Evolutionary conservation across 257 asterid genomes (phyloP).

Genomic region (Vinca minor): DNA sequence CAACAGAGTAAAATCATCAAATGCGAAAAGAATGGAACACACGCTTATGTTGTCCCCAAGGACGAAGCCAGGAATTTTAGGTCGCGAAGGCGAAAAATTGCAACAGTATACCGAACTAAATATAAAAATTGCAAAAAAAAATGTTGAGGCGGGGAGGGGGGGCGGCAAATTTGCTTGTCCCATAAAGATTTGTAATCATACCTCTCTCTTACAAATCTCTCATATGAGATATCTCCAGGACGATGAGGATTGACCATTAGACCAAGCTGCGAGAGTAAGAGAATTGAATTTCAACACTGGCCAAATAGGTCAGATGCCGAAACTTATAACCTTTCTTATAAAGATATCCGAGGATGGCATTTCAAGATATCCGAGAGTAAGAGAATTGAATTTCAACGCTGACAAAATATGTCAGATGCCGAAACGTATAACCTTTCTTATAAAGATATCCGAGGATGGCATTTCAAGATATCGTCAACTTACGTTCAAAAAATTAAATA

Average conservation of each 20-base stretch:
- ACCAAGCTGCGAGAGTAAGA: conserved; percentile 60
- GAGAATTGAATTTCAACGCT: conserved; percentile 13
- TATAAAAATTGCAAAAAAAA: too few species aligned
- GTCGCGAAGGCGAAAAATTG: too few species aligned
- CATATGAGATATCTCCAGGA: conserved; percentile 94
- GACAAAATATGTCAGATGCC: not conserved
- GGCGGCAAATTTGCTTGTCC: too few species aligned
- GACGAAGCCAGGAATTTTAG: too few species aligned
- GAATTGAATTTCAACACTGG: conserved; percentile 6
- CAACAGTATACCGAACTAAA: too few species aligned
- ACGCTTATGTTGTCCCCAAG: not conserved
- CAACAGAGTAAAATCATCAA: not conserved
- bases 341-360: not conserved
- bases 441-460: not conserved
- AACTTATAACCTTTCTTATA: not conserved
- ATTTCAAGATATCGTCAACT: not conserved
- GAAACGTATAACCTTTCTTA: not conserved
- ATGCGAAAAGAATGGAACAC: not conserved
- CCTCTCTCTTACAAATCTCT: conserved; percentile 74
- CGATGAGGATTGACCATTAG: conserved; percentile 86
- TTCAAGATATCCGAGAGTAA: not conserved
- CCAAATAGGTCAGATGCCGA: not conserved
- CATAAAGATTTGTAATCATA: conserved; percentile 17
- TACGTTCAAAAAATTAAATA: not conserved
- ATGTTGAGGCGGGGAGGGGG: too few species aligned